phyloP scores from a whole-genome alignment of 345 rosid genomes.

The Gossypium australe region DNA sequence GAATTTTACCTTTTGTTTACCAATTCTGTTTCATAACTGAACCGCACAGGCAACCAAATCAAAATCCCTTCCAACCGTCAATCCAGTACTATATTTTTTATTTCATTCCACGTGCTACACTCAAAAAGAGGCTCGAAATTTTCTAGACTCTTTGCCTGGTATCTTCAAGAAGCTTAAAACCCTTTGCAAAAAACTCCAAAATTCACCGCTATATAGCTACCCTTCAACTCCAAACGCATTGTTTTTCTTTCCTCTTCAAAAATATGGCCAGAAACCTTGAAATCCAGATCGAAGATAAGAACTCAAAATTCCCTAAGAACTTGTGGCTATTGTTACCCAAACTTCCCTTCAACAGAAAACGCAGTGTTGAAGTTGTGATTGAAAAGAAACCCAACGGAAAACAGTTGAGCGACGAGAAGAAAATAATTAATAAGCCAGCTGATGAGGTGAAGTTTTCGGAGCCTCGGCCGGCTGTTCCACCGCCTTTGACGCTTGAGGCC shows the following conservation, averaged over 20 bases:
- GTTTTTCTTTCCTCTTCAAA: not conserved
- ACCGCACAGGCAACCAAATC: no score
- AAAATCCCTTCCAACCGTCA: no score
- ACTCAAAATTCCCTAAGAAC: slow-evolving; percentile 4
- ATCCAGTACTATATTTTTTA: no score
- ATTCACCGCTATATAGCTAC: not conserved
- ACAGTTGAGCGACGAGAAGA: not conserved
- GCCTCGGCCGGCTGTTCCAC: slow-evolving; percentile 26
- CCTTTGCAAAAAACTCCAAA: not conserved
- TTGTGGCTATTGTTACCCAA: not conserved
- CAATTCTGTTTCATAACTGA: no score
- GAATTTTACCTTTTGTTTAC: no score
- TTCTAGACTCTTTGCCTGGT: not conserved
- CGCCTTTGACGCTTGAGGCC: slow-evolving; percentile 25
- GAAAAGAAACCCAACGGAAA: not conserved
- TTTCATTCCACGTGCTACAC: not conserved
- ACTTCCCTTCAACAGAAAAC: slow-evolving; percentile 1
- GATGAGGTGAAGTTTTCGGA: slow-evolving; percentile 23
- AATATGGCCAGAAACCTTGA: not conserved
- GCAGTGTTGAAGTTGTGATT: slow-evolving; percentile 1
- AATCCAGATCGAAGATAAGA: not conserved
- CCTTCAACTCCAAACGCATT: not conserved
- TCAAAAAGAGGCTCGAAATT: not conserved
- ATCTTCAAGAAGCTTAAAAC: not conserved
- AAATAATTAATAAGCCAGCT: not conserved